Conservation (phyloP, 2,329 filamentous ascomycete genomes). For the Mycocentrospora acerina region DNA sequence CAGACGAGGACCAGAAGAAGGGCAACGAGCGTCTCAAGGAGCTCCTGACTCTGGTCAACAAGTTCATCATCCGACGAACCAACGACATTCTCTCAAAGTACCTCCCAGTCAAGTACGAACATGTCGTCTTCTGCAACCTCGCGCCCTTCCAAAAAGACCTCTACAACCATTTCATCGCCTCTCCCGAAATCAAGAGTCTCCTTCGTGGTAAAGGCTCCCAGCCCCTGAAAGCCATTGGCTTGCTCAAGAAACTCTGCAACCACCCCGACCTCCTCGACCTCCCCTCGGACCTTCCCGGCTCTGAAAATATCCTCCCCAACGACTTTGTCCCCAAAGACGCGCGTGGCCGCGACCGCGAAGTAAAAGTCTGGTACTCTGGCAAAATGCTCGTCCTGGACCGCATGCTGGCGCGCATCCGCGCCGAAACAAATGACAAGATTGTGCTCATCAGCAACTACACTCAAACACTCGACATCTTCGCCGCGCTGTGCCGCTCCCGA, state of each 20-base stretch:
- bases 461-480: constrained; percentile 91
- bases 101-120: constrained; percentile 96
- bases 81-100: constrained; percentile 99
- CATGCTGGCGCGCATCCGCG: constrained; percentile 93
- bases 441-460: constrained; percentile 99
- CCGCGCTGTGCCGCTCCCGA: constrained; percentile 81
- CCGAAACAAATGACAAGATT: constrained; percentile 98
- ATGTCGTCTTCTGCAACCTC: constrained; percentile 96
- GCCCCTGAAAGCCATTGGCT: constrained; percentile 91
- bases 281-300: constrained; percentile 80
- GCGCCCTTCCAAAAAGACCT: constrained; percentile 89
- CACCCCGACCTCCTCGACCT: constrained; percentile 91
- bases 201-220: constrained; percentile 93
- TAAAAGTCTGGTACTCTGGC: constrained; percentile 94
- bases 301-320: constrained; percentile 76
- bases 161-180: constrained; percentile 97
- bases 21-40: constrained; percentile 83
- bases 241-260: constrained; percentile 98
- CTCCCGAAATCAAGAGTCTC: constrained; percentile 88
- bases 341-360: constrained; percentile 83
- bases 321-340: constrained; percentile 88
- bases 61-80: constrained; percentile 95
- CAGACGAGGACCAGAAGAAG: constrained; percentile 76
- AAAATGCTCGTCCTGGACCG: constrained; percentile 98
- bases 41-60: constrained; percentile 84